Evolutionary conservation across 2,329 filamentous ascomycete species (phyloP), one percentile per base, ranked within the genome.

Genomic region (Septoria linicola): DNA sequence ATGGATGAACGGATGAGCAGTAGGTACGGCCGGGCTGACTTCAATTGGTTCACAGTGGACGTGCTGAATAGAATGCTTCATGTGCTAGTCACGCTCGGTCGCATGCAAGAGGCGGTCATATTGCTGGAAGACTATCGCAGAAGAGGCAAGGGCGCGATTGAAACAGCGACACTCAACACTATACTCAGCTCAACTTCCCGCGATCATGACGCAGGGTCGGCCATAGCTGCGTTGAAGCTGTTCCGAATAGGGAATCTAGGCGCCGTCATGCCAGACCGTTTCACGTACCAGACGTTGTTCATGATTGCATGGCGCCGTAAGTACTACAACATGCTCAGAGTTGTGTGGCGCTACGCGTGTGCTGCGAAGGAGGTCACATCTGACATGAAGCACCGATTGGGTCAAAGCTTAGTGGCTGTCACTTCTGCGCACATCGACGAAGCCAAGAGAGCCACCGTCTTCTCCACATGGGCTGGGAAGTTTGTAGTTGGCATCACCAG

Each of bases 271-370:
- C 57, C 53, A 16, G 36, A 51, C 31, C n/a, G 20, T 5, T 8
- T 44, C 10, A 59, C 53, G 5, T 66, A 60, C 41, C 20, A 35
- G 8, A 54, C 52, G 5, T 57, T 68, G 2, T 65, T 63, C 32
- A 27, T 27, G 6, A 39, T 68, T 11, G 65, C 64, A 1, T 66
- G 59, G 60, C 35, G 43, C 3, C 17, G 41, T 4, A 48, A 52
- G 7, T 58, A 54, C 42, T 63, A 56, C 54, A 68, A 68, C 37
- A 58, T 62, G 40, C 44, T 64, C n/a, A 56, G 64, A 14, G 62
- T 68, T 1, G 48, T 69, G 14, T 70, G 66, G 66, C 60, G 63
- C 6, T 66, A 68, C 50, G 65, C 65, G 13, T 68, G 64, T 49
- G 54, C 58, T 13, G 41, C 52, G 16, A 65, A 64, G 3, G 45